Base-by-base conservation (phyloP, 2,329 filamentous ascomycete species). In the Amauroascus niger region DNA sequence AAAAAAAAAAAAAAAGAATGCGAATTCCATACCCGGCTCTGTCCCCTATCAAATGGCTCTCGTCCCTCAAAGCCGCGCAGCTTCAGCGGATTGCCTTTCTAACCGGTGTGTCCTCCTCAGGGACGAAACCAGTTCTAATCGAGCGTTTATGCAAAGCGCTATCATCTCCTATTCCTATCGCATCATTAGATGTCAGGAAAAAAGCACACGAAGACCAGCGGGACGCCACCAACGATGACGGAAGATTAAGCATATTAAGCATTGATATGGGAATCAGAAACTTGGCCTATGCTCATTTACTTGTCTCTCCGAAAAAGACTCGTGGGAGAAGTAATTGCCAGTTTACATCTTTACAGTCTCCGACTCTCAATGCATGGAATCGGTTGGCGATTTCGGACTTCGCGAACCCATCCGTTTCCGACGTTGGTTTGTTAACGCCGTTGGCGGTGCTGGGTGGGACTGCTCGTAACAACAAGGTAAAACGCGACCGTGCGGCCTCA, bases 181-280 rank as follows among this genome's bases (percentile, higher is more conserved):
- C 6, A n/a, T 9, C 14, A 28, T 22, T 2, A 16, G 32, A 33
- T 26, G 14, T 16, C 14, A 20, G 7, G 13, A 33, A 9, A 28
- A 63, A 69, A 51, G 70, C 72, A 49, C 61, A 73, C 16, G 59
- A 18, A 49, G 61, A 11, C 32, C 32, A 13, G 16, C 32, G 7
- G 39, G n/a, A 39, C 28, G 33, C 24, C 4, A 37, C 33, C 24
- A 9, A 33, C 4, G 41, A 28, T 3, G 40, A 33, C 22, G 40
- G 41, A 13, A 54, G 60, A 43, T 55, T 73, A 60, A 76, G 82
- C 41, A 75, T 93, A 22, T 67, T 93, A 32, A 90, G 86, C 64
- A 84, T 94, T 57, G 88, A 94, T 66, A 85, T 93, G 80, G 88
- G 88, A 3, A 86, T 94, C 59, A 81, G 81, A 41, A 94, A 94